A percentile compares a stretch with the other conserved stretches of the same genome.
These are phyloP conservation scores for Penstemon davidsonii DNA, from an alignment of 257 asterid genomes.

Conservation along the genomic window DNA sequence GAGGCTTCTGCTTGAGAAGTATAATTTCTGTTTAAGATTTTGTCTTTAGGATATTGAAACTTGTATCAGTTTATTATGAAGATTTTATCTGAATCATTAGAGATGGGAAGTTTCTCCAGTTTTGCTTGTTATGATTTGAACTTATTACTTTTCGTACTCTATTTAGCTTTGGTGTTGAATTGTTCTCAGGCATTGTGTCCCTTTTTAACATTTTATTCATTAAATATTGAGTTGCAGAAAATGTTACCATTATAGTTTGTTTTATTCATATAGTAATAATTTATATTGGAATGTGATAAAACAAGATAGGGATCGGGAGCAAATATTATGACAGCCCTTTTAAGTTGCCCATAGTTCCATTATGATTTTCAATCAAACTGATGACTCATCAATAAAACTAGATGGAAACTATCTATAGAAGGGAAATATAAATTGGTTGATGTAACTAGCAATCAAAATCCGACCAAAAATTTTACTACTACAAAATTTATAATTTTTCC, in stretches of 20 bases:
- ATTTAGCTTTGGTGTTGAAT: neutral
- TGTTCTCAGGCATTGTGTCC: neutral
- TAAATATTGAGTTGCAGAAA: neutral
- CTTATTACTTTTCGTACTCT: neutral
- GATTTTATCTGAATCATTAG: slow-evolving; percentile 16
- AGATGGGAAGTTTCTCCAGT: slow-evolving; percentile 15
- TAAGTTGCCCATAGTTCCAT: too few relatives aligned
- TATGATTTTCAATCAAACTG: too few relatives aligned
- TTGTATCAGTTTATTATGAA: slow-evolving; percentile 15
- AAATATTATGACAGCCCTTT: too few relatives aligned
- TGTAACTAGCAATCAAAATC: too few relatives aligned
- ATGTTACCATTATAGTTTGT: neutral
- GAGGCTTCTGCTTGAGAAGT: slow-evolving; percentile 37
- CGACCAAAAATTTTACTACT: too few relatives aligned
- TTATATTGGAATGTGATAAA: too few relatives aligned
- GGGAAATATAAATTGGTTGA: too few relatives aligned
- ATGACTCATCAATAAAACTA: too few relatives aligned
- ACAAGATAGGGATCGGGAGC: too few relatives aligned
- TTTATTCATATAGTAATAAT: too few relatives aligned
- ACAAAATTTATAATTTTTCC: too few relatives aligned
- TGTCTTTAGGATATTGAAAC: slow-evolving; percentile 14
- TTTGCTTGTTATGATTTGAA: slow-evolving; percentile 21
- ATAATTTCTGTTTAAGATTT: slow-evolving; percentile 10
- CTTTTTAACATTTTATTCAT: neutral
- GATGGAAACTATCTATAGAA: too few relatives aligned